Percentiles rank a stretch among this genome's conserved stretches.
Evolutionary conservation across 1,284 basidiomycete genomes (phyloP).

Genomic region (Heterobasidion parviporum): DNA sequence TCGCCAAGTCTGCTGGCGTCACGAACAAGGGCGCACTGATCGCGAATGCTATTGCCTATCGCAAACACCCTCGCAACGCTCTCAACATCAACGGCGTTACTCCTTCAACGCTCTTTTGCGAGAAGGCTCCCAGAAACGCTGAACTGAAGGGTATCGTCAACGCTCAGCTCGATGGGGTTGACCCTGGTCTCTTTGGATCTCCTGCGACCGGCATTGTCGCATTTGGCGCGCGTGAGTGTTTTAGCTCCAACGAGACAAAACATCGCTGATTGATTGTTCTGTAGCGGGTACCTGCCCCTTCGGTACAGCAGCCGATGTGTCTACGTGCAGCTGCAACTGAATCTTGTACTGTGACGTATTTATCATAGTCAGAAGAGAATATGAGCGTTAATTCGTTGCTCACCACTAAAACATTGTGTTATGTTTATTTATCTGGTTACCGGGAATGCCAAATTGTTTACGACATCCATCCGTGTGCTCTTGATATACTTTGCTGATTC

Average conservation of each 20-base stretch:
- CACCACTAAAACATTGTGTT: background rate
- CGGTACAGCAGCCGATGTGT: slow-evolving; percentile 25
- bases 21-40: slow-evolving; percentile 31
- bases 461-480: too few relatives aligned
- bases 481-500: background rate
- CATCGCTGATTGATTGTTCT: background rate
- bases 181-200: slow-evolving; percentile 27
- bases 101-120: slow-evolving; percentile 40
- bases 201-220: slow-evolving; percentile 17
- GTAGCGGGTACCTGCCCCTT: slow-evolving; percentile 33
- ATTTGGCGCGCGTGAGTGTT: slow-evolving; percentile 7
- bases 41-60: slow-evolving; percentile 31
- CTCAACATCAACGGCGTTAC: slow-evolving; percentile 28
- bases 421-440: too few relatives aligned
- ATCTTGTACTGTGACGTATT: background rate
- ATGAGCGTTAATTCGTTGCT: background rate
- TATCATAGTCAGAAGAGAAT: background rate
- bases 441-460: too few relatives aligned
- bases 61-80: slow-evolving; percentile 31
- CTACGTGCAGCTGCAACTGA: slow-evolving; percentile 8
- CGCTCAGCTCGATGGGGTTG: slow-evolving; percentile 33
- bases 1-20: slow-evolving; percentile 34
- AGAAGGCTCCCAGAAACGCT: slow-evolving; percentile 37
- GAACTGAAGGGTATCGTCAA: slow-evolving; percentile 39
- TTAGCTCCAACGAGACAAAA: background rate